phyloP scores from a whole-genome alignment of 2,329 filamentous ascomycete species.

The Cladosporium sp. region DNA sequence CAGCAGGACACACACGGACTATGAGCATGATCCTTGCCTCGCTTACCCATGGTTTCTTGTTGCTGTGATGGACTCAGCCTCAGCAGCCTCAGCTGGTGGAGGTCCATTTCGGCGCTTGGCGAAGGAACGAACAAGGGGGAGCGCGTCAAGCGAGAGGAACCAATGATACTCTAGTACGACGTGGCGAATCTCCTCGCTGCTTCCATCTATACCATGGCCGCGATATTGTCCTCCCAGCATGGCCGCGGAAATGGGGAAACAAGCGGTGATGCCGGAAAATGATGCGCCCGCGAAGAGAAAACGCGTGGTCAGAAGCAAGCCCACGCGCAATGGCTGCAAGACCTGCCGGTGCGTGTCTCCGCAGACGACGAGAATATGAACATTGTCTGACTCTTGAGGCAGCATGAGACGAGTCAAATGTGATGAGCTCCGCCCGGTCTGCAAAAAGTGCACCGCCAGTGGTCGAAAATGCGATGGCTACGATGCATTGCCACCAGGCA shows the following conservation, averaged over 20 bases:
- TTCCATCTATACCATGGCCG: not conserved
- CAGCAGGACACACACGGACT: not conserved
- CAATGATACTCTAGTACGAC: not conserved
- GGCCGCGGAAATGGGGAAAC: not conserved
- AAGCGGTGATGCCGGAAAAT: not conserved
- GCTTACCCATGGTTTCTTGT: not conserved
- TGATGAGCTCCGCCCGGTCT: constrained; percentile 54
- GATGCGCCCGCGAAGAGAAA: constrained; percentile 2
- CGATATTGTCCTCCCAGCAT: not conserved
- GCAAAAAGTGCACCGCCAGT: constrained; percentile 53
- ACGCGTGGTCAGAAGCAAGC: constrained; percentile 17
- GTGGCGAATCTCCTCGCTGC: not conserved
- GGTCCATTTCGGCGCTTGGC: not conserved
- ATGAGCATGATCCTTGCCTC: not conserved
- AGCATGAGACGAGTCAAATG: constrained; percentile 59
- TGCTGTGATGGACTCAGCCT: not conserved
- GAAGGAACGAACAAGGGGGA: not conserved
- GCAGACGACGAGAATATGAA: not conserved
- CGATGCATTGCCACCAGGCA: not conserved
- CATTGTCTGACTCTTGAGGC: not conserved
- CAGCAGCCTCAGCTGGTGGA: not conserved
- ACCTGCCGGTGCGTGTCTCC: constrained; percentile 18
- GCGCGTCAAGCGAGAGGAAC: not conserved
- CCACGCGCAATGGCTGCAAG: constrained; percentile 18
- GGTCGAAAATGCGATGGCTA: constrained; percentile 58